Conservation (phyloP, 495 filamentous ascomycete species). For the Penicillium pancosmium region DNA sequence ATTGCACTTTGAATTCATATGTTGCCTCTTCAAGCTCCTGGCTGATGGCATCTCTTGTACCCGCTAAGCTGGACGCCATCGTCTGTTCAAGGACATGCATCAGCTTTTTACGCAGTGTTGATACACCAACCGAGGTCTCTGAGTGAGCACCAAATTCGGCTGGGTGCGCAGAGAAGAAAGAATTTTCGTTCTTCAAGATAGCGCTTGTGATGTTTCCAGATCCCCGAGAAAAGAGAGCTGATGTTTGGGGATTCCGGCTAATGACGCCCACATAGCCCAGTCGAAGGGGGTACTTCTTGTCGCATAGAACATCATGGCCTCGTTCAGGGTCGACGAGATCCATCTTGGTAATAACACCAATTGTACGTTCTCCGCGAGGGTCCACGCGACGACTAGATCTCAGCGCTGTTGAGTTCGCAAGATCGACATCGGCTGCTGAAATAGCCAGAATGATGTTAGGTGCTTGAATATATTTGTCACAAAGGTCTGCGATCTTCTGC, state of each 20-base stretch:
- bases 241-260: conserved; percentile 72
- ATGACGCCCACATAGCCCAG: conserved; percentile 98
- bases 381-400: conserved; percentile 90
- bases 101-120: conserved; percentile 86
- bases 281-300: conserved; percentile 91
- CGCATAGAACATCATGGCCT: conserved; percentile 74
- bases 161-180: conserved; percentile 85
- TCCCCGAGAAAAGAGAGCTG: conserved; percentile 82
- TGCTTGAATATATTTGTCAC: conserved; percentile 96
- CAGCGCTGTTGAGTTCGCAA: conserved; percentile 94
- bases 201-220: conserved; percentile 78
- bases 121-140: conserved; percentile 75
- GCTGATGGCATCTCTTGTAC: conserved; percentile 86
- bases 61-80: conserved; percentile 87
- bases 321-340: conserved; percentile 88
- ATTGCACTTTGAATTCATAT: conserved; percentile 99
- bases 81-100: conserved; percentile 97
- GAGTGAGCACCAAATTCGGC: conserved; percentile 74
- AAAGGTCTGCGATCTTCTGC: conserved; percentile 93
- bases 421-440: conserved; percentile 94
- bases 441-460: conserved; percentile 98
- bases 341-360: conserved; percentile 99
- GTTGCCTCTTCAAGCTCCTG: conserved; percentile 96
- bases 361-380: conserved; percentile 91
- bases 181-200: conserved; percentile 84